phyloP scores from a whole-genome alignment of 148 eudicot species.

The Rhododendron griersonianum region DNA sequence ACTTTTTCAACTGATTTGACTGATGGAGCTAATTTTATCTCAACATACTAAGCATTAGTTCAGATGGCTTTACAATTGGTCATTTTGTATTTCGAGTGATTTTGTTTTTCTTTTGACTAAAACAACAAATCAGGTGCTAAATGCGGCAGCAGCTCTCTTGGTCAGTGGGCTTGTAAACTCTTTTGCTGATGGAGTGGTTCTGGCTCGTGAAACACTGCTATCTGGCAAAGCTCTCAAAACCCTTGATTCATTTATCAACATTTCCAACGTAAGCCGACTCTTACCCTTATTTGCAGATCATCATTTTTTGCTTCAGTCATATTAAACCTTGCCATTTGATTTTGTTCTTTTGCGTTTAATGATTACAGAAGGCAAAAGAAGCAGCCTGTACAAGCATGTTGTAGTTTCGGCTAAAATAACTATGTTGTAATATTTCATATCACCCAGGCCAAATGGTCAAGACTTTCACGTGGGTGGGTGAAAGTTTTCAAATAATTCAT shows the following conservation, averaged over 20 bases:
- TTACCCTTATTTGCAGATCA: neutral
- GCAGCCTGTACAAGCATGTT: neutral
- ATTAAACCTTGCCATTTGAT: neutral
- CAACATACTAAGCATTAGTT: neutral
- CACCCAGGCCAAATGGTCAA: neutral
- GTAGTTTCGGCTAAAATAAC: neutral
- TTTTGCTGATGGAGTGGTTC: conserved; percentile 70
- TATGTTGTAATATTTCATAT: neutral
- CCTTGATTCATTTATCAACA: conserved; percentile 60
- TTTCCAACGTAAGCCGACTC: conserved; percentile 59
- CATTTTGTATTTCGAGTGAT: neutral
- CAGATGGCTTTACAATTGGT: neutral
- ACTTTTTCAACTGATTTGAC: too few relatives aligned
- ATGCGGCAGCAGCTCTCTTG: conserved; percentile 90
- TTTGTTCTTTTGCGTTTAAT: neutral
- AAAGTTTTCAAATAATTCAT: neutral
- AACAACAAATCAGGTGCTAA: conserved; percentile 50
- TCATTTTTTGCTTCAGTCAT: neutral
- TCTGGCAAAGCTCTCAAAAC: conserved; percentile 80
- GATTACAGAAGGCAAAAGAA: conserved; percentile 10
- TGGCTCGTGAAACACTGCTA: conserved; percentile 71
- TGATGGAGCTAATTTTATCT: neutral
- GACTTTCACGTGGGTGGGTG: neutral
- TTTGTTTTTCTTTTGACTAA: neutral
- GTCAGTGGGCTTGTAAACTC: conserved; percentile 58